Percentiles rank a stretch among this genome's conserved stretches.
phyloP scores from a whole-genome alignment of 306 rosid genomes.

The Cucumis melo region DNA sequence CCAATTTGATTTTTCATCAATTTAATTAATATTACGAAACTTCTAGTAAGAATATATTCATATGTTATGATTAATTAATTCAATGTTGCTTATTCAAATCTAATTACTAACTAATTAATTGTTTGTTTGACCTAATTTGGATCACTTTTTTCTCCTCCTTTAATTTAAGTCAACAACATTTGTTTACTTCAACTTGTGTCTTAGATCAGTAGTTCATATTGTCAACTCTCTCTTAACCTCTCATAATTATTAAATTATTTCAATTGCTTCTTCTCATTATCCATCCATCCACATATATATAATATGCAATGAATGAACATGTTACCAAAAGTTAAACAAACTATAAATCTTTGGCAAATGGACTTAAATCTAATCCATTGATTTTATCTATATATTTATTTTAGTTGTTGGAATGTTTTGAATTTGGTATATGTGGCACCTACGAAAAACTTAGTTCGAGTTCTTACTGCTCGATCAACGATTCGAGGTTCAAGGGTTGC shows the following conservation, averaged over 20 bases:
- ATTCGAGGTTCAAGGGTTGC: too few relatives aligned
- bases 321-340: background rate
- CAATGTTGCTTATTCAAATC: too few relatives aligned
- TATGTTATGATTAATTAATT: too few relatives aligned
- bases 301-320: background rate
- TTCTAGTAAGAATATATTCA: background rate
- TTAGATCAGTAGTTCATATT: too few relatives aligned
- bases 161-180: background rate
- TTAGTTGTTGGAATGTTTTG: too few relatives aligned
- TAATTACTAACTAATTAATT: background rate
- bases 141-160: background rate
- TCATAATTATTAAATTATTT: background rate
- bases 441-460: too few relatives aligned
- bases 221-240: background rate
- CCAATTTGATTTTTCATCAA: background rate
- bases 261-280: background rate
- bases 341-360: too few relatives aligned
- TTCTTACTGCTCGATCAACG: too few relatives aligned
- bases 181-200: background rate
- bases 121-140: background rate
- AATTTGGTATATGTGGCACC: too few relatives aligned
- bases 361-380: too few relatives aligned
- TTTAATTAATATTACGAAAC: background rate
- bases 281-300: too few relatives aligned
- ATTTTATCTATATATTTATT: too few relatives aligned